Evolutionary conservation across 371 early-diverging fungal genomes (phyloP), one percentile per base, ranked within the genome.

Genomic region (Syncephalastrum monosporum): DNA sequence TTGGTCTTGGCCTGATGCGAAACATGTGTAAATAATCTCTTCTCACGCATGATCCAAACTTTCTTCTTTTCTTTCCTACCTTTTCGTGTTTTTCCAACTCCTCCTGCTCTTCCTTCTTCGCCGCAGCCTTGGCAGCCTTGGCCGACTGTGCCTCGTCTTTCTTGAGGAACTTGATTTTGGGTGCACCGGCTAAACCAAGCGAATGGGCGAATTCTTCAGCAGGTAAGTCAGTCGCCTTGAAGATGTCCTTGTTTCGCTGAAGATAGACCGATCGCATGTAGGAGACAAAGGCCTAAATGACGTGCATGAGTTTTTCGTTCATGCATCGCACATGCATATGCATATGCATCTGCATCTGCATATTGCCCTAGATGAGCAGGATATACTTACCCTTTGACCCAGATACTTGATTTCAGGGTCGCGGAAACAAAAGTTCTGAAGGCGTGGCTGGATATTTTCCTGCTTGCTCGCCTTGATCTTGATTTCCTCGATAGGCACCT

Each of bases 341-440:
- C 21, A 21, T 21, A 21, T 21, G 21, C 21, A 21, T 21, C 0
- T 21, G 21, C 21, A 21, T 21, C 0, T 21, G 21, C 2, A 21
- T 21, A 21, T 21, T 2, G 21, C 13, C 45, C 38, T 44, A 42
- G 7, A 6, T 33, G 8, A 1, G 38, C 38, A 33, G 38, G 38
- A 33, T 33, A 44, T 33, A 42, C 47, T 58, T 59, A 76, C 85
- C 72, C 92, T 91, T 75, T 97, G 96, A 8, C 89, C 97, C 24
- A 97, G 79, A 68, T 98, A 96, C 72, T 97, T 97, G 61, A 95
- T 87, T 66, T 97, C 96, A 0, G 96, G 87, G 54, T 91, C 84
- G 76, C 95, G 86, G 74, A 95, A 92, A 81, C 96, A 97, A 55
- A 92, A 84, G 49, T 88, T 84, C 65, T 93, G 92, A 54, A 98